Conservation (phyloP, 306 rosid genomes). For the Lathyrus aphaca region DNA sequence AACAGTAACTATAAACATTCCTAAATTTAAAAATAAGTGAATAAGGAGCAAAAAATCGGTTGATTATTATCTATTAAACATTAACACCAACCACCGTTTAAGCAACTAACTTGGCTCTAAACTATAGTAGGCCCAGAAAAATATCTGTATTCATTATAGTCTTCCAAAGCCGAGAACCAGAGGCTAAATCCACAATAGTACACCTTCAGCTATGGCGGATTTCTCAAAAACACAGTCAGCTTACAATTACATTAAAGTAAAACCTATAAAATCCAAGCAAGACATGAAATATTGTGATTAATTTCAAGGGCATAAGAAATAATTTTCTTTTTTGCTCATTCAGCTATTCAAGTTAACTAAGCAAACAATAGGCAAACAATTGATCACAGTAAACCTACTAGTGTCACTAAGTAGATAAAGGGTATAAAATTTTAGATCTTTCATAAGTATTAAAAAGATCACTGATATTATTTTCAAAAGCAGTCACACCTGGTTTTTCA, state of each 20-base stretch:
- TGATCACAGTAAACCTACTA: slow-evolving; percentile 14
- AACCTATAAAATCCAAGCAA: slow-evolving; percentile 15
- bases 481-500: slow-evolving; percentile 58
- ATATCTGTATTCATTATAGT: neutral
- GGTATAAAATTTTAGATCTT: slow-evolving; percentile 1
- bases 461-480: slow-evolving; percentile 15
- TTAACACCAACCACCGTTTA: neutral
- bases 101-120: slow-evolving; percentile 11
- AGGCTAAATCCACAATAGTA: slow-evolving; percentile 29
- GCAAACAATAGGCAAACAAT: slow-evolving; percentile 33
- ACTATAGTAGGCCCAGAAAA: slow-evolving; percentile 6
- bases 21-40: neutral
- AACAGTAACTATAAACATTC: slow-evolving; percentile 14
- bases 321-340: slow-evolving; percentile 17
- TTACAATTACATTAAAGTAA: slow-evolving; percentile 8
- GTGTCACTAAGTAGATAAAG: slow-evolving; percentile 21
- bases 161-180: slow-evolving; percentile 28
- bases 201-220: neutral
- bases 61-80: slow-evolving; percentile 8
- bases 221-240: slow-evolving; percentile 13
- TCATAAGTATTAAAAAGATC: neutral
- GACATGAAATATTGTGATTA: neutral
- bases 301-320: slow-evolving; percentile 6
- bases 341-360: neutral
- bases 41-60: neutral